Evolutionary conservation across 495 filamentous ascomycete genomes (phyloP), one percentile per base, ranked within the genome.

Genomic region (Penicillium salamii): DNA sequence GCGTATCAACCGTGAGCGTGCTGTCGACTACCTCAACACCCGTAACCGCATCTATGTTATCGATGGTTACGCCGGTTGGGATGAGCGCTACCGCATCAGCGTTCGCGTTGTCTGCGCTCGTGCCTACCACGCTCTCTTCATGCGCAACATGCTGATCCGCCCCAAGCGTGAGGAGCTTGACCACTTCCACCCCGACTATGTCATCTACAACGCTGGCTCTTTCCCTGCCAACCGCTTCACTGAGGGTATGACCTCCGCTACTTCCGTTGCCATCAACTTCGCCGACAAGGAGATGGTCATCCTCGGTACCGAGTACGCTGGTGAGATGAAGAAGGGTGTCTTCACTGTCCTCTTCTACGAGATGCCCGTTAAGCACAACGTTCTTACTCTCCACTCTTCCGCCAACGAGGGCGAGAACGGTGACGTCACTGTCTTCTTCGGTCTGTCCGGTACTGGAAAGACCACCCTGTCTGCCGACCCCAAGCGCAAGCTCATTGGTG

Each of bases 121-220:
- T 68, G 93, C 93, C 72, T 98, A 98, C 81, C 93, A 98, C 81
- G 93, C 93, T 55, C 82, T 98, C 51, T 98, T 98, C 88, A 98
- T 98, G 93, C 89, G 95, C 61, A 98, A 98, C 80, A 98, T 98
- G 93, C 88, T 98, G 66, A 98, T 98, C 78, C 87, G 93, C 65
- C 93, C 93, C 49, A 75, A 82, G 36, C 79, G 78, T 43, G 88
- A 92, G 71, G 91, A 97, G 80, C 84, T 98, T 34, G 84, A 95
- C 72, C 81, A 88, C 76, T 98, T 98, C 82, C 90, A 96, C 72
- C 93, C 93, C 54, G 90, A 98, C 79, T 98, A 98, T 79, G 90
- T 91, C 59, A 97, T 98, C 78, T 98, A 98, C 84, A 98, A 98
- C 65, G 95, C 93, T 55, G 93, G 93, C 50, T 88, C 87, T 39